Evolutionary conservation across 75 land plant genomes (phyloP).

Genomic region (Pinus albicaulis): DNA sequence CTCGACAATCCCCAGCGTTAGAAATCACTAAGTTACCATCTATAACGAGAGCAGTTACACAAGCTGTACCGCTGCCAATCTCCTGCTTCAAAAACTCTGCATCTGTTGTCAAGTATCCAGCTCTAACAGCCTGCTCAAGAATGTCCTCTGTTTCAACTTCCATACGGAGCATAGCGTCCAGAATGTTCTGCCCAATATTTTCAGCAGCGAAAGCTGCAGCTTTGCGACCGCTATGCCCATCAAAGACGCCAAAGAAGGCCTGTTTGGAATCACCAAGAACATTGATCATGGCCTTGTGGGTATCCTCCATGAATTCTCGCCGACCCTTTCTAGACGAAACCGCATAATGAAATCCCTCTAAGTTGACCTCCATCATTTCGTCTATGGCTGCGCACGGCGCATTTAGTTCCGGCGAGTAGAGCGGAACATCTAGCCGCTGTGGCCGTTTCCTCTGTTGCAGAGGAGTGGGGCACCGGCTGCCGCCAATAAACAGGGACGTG

Average conservation of each 20-base stretch:
- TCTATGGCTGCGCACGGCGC: background rate
- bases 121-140: constrained; percentile 48
- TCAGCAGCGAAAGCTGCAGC: constrained; percentile 76
- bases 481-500: too few species aligned
- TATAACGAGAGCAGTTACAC: constrained; percentile 68
- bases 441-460: constrained; percentile 72
- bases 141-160: constrained; percentile 9
- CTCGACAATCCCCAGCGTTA: constrained; percentile 84
- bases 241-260: constrained; percentile 89
- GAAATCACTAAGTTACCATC: constrained; percentile 62
- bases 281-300: constrained; percentile 36
- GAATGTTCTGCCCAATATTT: constrained; percentile 47
- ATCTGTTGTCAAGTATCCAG: constrained; percentile 66
- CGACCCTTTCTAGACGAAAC: constrained; percentile 64
- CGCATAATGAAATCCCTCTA: constrained; percentile 30
- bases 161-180: constrained; percentile 24
- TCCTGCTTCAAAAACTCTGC: constrained; percentile 48
- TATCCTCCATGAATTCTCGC: constrained; percentile 54
- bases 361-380: constrained; percentile 17
- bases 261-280: constrained; percentile 38
- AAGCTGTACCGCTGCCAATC: constrained; percentile 55
- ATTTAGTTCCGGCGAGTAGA: background rate
- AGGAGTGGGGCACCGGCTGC: background rate
- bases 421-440: constrained; percentile 56
- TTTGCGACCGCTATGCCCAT: constrained; percentile 79